Evolutionary conservation across 1,284 basidiomycete genomes (phyloP).

Genomic region (Amylostereum areolatum): DNA sequence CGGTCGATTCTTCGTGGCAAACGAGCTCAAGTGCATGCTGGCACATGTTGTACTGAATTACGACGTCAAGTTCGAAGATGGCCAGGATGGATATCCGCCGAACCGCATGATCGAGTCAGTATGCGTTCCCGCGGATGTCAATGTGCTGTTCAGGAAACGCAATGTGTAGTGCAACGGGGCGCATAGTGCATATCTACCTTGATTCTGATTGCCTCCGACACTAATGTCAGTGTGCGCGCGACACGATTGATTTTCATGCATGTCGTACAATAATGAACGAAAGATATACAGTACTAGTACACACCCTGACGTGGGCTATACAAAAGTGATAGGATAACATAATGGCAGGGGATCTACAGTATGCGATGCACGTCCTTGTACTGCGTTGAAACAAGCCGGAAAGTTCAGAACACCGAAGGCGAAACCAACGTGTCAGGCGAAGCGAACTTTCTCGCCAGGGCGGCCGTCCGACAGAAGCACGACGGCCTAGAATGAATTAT

Average conservation of each 20-base stretch:
- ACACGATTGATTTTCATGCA: no score
- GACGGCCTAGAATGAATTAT: conserved; percentile 53
- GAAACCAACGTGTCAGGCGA: conserved; percentile 37
- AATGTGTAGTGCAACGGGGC: background rate
- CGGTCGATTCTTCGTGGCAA: conserved; percentile 21
- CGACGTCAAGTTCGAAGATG: conserved; percentile 17
- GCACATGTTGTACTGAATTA: conserved; percentile 19
- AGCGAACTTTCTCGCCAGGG: conserved; percentile 75
- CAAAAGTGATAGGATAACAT: no score
- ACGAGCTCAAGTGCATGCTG: conserved; percentile 19
- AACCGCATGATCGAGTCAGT: background rate
- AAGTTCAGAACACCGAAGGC: no score
- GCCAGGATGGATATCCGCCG: background rate
- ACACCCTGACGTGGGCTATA: no score
- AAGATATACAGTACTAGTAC: no score
- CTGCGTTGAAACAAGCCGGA: no score
- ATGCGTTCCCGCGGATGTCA: background rate
- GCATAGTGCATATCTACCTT: no score
- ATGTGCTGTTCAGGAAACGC: conserved; percentile 1
- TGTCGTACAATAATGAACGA: no score
- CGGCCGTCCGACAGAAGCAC: conserved; percentile 82
- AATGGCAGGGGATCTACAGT: no score
- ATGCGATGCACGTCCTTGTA: no score
- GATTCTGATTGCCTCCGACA: no score
- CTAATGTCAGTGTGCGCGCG: no score